Conservation (phyloP, 768 basidiomycete species). For the Dacryopinax spathularia region DNA sequence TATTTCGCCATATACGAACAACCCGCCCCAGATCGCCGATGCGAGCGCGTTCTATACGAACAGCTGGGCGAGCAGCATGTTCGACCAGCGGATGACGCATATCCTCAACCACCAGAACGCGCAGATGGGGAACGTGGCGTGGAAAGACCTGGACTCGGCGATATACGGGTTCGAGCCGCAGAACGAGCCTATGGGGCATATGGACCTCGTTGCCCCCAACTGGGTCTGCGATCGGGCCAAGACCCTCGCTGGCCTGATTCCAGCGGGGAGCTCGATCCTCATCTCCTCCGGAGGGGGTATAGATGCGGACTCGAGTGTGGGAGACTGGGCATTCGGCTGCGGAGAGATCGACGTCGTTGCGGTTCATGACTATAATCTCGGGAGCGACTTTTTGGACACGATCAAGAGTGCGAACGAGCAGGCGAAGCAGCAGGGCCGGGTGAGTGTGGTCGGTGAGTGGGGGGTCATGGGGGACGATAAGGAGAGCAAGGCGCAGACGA, state of each 20-base stretch:
- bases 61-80: conserved; percentile 9
- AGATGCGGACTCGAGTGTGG: conserved; percentile 12
- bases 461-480: conserved; percentile 16
- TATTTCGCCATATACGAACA: conserved; percentile 10
- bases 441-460: conserved; percentile 19
- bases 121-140: conserved; percentile 13
- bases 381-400: conserved; percentile 8
- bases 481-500: conserved; percentile 10
- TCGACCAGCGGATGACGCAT: conserved; percentile 16
- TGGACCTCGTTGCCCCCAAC: conserved; percentile 11
- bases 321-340: conserved; percentile 16
- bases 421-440: conserved; percentile 9
- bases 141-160: conserved; percentile 16
- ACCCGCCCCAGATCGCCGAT: conserved; percentile 14
- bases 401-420: conserved; percentile 9
- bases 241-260: conserved; percentile 12
- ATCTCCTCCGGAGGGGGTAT: conserved; percentile 19
- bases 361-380: conserved; percentile 20
- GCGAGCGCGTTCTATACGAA: conserved; percentile 16
- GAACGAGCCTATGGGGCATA: conserved; percentile 20
- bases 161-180: conserved; percentile 16
- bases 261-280: conserved; percentile 11
- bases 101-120: conserved; percentile 16
- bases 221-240: conserved; percentile 18
- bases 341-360: conserved; percentile 16